Percentiles rank a stretch among this genome's conserved stretches.
phyloP scores from a whole-genome alignment of 345 rosid species.

The Schrenkiella parvula region DNA sequence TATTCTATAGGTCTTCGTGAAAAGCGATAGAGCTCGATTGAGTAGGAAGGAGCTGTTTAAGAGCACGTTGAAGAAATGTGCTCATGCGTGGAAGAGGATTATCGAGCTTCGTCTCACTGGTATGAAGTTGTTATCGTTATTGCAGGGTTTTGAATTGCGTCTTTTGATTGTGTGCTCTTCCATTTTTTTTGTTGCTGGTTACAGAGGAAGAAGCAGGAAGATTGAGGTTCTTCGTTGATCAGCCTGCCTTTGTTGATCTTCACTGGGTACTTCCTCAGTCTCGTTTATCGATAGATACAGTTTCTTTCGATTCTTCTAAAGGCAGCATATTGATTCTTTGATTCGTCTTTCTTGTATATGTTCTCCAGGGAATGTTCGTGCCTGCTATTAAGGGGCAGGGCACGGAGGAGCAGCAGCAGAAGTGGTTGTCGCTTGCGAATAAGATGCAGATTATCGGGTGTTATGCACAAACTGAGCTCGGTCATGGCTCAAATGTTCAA shows the following conservation, averaged over 20 bases:
- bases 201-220: conserved; percentile 86
- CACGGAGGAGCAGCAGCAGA: conserved; percentile 88
- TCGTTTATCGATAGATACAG: neutral
- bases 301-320: neutral
- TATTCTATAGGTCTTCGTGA: conserved; percentile 52
- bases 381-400: conserved; percentile 98
- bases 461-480: conserved; percentile 99
- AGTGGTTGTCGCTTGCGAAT: conserved; percentile 87
- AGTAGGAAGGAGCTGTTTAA: conserved; percentile 92
- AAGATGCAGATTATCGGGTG: conserved; percentile 98
- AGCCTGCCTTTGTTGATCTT: conserved; percentile 88
- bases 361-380: conserved; percentile 82
- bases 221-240: conserved; percentile 69
- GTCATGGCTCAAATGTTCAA: conserved; percentile 99
- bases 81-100: conserved; percentile 84
- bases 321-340: neutral
- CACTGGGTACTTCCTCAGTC: conserved; percentile 58
- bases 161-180: neutral
- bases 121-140: conserved; percentile 19
- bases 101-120: conserved; percentile 83
- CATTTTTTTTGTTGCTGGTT: neutral
- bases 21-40: conserved; percentile 66
- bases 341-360: neutral
- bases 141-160: neutral
- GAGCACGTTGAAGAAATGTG: conserved; percentile 76